phyloP scores from a whole-genome alignment of 306 rosid genomes.

The Gastrolobium villosum region DNA sequence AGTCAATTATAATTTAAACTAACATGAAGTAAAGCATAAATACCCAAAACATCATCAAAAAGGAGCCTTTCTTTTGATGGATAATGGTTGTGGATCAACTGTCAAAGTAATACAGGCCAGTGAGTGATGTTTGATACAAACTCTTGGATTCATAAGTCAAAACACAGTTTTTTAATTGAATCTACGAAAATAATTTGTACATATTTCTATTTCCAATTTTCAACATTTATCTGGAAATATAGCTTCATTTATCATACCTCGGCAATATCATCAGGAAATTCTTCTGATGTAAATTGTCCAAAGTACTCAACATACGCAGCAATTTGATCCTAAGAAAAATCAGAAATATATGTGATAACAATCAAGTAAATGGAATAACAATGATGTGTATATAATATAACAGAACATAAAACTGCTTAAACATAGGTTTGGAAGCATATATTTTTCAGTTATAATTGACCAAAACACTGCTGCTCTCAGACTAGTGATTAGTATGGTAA shows the following conservation, averaged over 20 bases:
- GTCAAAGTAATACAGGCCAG: conserved; percentile 52
- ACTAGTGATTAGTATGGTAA: neutral
- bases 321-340: conserved; percentile 69
- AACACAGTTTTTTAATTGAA: neutral
- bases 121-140: conserved; percentile 33
- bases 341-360: conserved; percentile 23
- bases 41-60: conserved; percentile 90
- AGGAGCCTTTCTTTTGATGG: conserved; percentile 77
- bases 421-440: conserved; percentile 3
- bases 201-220: conserved; percentile 16
- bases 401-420: neutral
- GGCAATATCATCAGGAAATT: conserved; percentile 79
- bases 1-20: conserved; percentile 39
- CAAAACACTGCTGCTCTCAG: neutral
- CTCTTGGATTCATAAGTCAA: conserved; percentile 12
- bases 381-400: neutral
- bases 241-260: conserved; percentile 63
- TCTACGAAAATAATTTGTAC: neutral
- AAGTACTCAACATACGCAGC: conserved; percentile 85
- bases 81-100: conserved; percentile 81
- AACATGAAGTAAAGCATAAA: conserved; percentile 44
- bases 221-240: conserved; percentile 10
- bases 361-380: conserved; percentile 11
- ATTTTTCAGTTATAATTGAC: neutral
- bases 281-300: conserved; percentile 84